phyloP scores from a whole-genome alignment of 2,329 filamentous ascomycete species.

The Diaporthe australafricana region DNA sequence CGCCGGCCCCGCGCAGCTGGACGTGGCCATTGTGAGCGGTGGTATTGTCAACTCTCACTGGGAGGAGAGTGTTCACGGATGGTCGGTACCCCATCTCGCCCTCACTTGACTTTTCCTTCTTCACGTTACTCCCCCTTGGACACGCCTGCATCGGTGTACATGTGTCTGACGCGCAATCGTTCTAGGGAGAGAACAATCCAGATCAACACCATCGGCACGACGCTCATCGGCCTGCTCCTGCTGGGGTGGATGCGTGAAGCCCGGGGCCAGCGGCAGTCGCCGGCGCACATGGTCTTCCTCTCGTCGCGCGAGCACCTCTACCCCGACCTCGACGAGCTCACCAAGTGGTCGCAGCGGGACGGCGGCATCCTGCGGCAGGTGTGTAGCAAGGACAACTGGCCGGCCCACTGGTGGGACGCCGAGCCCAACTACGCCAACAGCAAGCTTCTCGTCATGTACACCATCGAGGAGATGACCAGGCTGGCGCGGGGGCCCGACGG shows the following conservation, averaged over 20 bases:
- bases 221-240: slow-evolving; percentile 64
- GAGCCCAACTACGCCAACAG: slow-evolving; percentile 41
- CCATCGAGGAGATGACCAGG: slow-evolving; percentile 39
- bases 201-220: slow-evolving; percentile 69
- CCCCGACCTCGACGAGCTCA: slow-evolving; percentile 40
- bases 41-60: slow-evolving; percentile 40
- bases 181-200: slow-evolving; percentile 63
- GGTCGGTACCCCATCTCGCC: no score
- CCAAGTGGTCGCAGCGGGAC: slow-evolving; percentile 25
- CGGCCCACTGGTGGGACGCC: slow-evolving; percentile 17
- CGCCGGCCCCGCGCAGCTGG: slow-evolving; percentile 40
- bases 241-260: slow-evolving; percentile 55
- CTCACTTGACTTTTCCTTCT: no score
- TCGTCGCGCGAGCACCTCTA: slow-evolving; percentile 40
- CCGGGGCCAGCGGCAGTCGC: slow-evolving; percentile 39
- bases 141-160: no score
- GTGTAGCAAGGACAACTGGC: slow-evolving; percentile 43
- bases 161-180: neutral
- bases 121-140: no score
- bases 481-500: slow-evolving; percentile 40
- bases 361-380: slow-evolving; percentile 42
- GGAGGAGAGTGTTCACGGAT: slow-evolving; percentile 41
- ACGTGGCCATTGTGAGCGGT: slow-evolving; percentile 43
- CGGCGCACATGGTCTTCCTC: slow-evolving; percentile 43
- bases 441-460: slow-evolving; percentile 44